Evolutionary conservation across 2,329 filamentous ascomycete species (phyloP).

Genomic region (Alternaria sp.): DNA sequence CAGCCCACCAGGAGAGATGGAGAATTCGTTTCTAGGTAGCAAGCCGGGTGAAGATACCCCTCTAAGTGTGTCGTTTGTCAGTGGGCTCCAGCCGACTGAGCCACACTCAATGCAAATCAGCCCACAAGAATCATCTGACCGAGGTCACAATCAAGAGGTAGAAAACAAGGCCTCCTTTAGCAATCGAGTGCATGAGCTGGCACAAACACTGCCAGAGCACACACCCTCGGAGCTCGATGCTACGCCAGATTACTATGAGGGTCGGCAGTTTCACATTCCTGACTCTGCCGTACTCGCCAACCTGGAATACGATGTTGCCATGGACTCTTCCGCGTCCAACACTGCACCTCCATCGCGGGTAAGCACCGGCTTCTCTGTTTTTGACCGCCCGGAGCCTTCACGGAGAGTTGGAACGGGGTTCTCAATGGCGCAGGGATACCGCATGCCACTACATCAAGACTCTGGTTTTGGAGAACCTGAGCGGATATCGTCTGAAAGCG

Average conservation of each 20-base stretch:
- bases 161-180: slow-evolving; percentile 46
- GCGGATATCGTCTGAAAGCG: slow-evolving; percentile 34
- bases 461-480: slow-evolving; percentile 44
- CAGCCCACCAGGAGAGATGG: slow-evolving; percentile 45
- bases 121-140: slow-evolving; percentile 19
- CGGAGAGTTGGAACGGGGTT: slow-evolving; percentile 31
- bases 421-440: slow-evolving; percentile 35
- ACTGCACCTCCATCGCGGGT: slow-evolving; percentile 38
- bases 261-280: slow-evolving; percentile 27
- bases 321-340: slow-evolving; percentile 39
- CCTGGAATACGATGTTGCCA: slow-evolving; percentile 44
- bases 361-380: slow-evolving; percentile 40
- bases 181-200: slow-evolving; percentile 46
- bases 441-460: slow-evolving; percentile 47
- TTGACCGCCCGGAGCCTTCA: slow-evolving; percentile 30
- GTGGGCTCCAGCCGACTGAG: slow-evolving; percentile 33
- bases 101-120: slow-evolving; percentile 21
- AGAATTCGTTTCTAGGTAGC: slow-evolving; percentile 37
- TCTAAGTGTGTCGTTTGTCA: slow-evolving; percentile 33
- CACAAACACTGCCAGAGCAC: slow-evolving; percentile 24
- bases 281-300: slow-evolving; percentile 38
- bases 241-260: slow-evolving; percentile 18
- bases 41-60: slow-evolving; percentile 39
- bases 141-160: slow-evolving; percentile 27
- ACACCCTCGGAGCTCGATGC: slow-evolving; percentile 10